Conservation (phyloP, 2,329 filamentous ascomycete species). For the Coleophoma crateriformis region DNA sequence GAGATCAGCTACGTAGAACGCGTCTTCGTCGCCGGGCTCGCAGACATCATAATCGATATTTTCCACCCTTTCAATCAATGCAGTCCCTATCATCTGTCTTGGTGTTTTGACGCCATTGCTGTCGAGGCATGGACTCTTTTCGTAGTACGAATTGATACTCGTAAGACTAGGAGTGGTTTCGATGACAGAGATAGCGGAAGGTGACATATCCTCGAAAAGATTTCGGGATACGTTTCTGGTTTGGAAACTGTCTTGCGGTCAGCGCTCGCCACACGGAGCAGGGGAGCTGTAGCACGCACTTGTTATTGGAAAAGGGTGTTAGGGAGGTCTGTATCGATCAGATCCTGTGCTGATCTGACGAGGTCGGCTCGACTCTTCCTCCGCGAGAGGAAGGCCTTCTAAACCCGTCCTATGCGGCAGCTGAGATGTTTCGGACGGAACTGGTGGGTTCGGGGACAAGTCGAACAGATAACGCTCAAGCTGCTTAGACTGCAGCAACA, state of each 20-base stretch:
- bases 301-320: conserved; percentile 47
- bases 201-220: conserved; percentile 51
- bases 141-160: conserved; percentile 22
- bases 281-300: conserved; percentile 9
- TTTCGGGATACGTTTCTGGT: conserved; percentile 12
- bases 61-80: conserved; percentile 79
- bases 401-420: conserved; percentile 99
- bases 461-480: conserved; percentile 46
- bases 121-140: conserved; percentile 20
- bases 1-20: conserved; percentile 97
- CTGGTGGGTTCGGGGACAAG: conserved; percentile 41
- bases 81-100: conserved; percentile 80
- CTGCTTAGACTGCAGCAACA: conserved; percentile 41
- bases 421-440: conserved; percentile 64
- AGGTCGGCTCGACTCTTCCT: conserved; percentile 99
- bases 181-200: conserved; percentile 55
- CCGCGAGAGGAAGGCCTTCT: conserved; percentile 97
- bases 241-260: neutral
- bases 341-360: conserved; percentile 86
- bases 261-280: neutral
- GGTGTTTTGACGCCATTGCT: conserved; percentile 34
- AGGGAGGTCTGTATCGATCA: conserved; percentile 93
- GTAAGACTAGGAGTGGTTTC: conserved; percentile 30
- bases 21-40: conserved; percentile 89
- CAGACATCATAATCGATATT: conserved; percentile 82